Base-by-base conservation (phyloP, 1,284 basidiomycete genomes). In the Afroboletus lepidellus region DNA sequence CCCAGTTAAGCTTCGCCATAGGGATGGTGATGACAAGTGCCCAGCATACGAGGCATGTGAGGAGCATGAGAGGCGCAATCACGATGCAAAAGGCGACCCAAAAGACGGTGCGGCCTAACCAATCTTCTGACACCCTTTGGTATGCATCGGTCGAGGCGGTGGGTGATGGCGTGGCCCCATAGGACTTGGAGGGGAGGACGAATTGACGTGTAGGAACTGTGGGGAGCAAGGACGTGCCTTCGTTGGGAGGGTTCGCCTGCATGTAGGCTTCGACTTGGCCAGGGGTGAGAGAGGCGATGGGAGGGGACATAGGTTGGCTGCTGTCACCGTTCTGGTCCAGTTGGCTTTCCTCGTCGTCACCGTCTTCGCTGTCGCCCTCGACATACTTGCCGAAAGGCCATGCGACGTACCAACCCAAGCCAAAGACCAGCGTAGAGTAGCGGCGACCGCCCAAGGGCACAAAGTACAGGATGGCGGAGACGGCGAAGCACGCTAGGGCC, bases 311-410 rank as follows among this genome's bases (percentile, higher is more conserved):
- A 20, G 54, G 18, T 8, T 61, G 70, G 45, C 67, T 69, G 32
- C 70, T 63, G 15, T 34, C 62, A 58, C 51, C 65, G 54, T 56
- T 70, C 56, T 64, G 65, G 15, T 69, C 67, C 30, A 60, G 58
- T 21, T 58, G 59, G 27, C 70, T 74, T 43, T 74, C 72, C 36
- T 77, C 78, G 36, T 74, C 72, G 24, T 78, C 73, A 21, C 76
- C 78, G 37, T 74, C 72, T 27, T 78, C 73, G 23, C 76, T 75
- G 55, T 90, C 89, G 6, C 94, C 92, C 70, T 98, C 95, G 52
- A 99, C 93, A 66, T 98, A 99, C 71, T 98, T 98, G 33, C 93
- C 96, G 69, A 99, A 99, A 2, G 97, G 97, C 97, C 97, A 99
- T 32, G 87, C 83, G 51, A 99, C 82, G 70, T 99, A 99, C 86